These are phyloP conservation scores for Aspergillus incahuasiensis DNA, from an alignment of 495 filamentous ascomycete genomes.

Conservation along the genomic window DNA sequence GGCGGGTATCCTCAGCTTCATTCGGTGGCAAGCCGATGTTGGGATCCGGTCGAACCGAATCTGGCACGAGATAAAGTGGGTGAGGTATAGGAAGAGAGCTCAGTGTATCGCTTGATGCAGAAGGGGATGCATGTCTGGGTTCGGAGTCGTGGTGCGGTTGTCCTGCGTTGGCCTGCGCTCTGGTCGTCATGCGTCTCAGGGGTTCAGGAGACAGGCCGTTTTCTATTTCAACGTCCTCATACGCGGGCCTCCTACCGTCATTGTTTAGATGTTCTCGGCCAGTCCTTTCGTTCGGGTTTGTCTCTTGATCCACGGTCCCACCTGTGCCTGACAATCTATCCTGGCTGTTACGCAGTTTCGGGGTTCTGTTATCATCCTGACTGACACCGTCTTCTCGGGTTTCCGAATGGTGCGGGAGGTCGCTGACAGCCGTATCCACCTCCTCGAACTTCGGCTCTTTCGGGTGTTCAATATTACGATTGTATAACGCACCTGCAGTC, in stretches of 20 bases:
- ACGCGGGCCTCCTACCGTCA: constrained; percentile 17
- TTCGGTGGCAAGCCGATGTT: constrained; percentile 72
- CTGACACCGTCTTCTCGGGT: constrained; percentile 9
- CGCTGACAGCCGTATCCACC: constrained; percentile 33
- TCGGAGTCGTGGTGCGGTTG: constrained; percentile 29
- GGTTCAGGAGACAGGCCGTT: constrained; percentile 37
- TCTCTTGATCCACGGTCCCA: constrained; percentile 6
- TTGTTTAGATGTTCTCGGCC: constrained; percentile 2
- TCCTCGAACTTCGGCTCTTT: constrained; percentile 39
- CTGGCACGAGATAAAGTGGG: constrained; percentile 76
- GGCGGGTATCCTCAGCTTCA: constrained; percentile 87
- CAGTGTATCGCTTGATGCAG: constrained; percentile 45
- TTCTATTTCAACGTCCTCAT: constrained; percentile 36
- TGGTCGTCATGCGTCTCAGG: constrained; percentile 65
- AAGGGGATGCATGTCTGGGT: constrained; percentile 35
- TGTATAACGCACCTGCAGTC: not conserved
- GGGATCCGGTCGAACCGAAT: constrained; percentile 64
- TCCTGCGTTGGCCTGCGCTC: constrained; percentile 56
- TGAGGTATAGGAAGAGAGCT: constrained; percentile 59
- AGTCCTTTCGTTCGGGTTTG: constrained; percentile 13
- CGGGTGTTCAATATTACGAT: constrained; percentile 10
- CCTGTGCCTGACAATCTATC: constrained; percentile 11
- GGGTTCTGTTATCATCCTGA: constrained; percentile 13
- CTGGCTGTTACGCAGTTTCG: constrained; percentile 1
- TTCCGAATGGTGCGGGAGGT: constrained; percentile 35